phyloP scores from a whole-genome alignment of 2,329 filamentous ascomycete species.

The Colletotrichum aenigma region DNA sequence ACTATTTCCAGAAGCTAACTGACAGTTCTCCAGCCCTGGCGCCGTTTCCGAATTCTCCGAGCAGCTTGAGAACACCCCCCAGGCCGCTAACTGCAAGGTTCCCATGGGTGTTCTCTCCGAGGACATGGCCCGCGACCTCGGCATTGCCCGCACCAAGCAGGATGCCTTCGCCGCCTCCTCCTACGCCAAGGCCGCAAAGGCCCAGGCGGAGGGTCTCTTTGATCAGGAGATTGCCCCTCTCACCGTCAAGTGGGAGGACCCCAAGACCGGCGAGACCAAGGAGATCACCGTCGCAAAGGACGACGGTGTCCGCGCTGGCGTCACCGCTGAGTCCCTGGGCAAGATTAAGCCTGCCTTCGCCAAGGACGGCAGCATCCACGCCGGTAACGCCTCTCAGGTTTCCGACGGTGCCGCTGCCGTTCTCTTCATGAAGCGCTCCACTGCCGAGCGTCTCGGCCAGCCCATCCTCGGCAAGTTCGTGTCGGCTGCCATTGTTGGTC shows the following conservation, averaged over 20 bases:
- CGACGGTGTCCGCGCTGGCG: conserved; percentile 84
- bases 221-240: conserved; percentile 89
- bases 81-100: conserved; percentile 95
- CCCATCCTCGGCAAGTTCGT: conserved; percentile 93
- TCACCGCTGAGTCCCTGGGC: conserved; percentile 84
- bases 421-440: conserved; percentile 92
- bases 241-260: conserved; percentile 86
- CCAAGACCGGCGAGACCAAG: conserved; percentile 86
- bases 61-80: conserved; percentile 78
- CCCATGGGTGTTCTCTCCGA: conserved; percentile 95
- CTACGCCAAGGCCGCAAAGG: conserved; percentile 87
- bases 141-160: conserved; percentile 74
- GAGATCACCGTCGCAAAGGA: conserved; percentile 83
- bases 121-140: conserved; percentile 88
- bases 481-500: conserved; percentile 81
- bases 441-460: conserved; percentile 86
- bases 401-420: conserved; percentile 95
- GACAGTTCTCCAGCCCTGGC: conserved; percentile 59
- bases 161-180: conserved; percentile 94
- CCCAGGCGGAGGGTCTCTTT: conserved; percentile 89
- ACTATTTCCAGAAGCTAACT: not conserved
- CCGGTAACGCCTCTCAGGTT: conserved; percentile 94
- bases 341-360: conserved; percentile 93
- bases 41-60: conserved; percentile 95
- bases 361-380: conserved; percentile 92